Evolutionary conservation across 2,329 filamentous ascomycete species (phyloP), one percentile per base, ranked within the genome.

Genomic region (Seiridium cupressi): DNA sequence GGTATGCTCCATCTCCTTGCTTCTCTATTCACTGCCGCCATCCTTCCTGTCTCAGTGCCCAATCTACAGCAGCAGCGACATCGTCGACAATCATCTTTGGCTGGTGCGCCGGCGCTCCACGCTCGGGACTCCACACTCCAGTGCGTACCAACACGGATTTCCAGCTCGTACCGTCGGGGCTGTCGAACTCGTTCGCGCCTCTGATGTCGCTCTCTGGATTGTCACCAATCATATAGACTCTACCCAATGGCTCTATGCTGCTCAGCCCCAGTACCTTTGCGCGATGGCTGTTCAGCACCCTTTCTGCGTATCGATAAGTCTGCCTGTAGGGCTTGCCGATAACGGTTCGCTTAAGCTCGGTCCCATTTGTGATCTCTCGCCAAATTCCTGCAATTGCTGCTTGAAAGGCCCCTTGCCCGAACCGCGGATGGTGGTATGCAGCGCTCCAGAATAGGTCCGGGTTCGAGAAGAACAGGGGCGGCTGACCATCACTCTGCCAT

Each of bases 141-240:
- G 91, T 96, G 66, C 86, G 82, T 35, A 96, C 90, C 61, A 97
- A 77, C 18, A 96, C 83, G 48, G 89, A 90, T 46, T 82, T 78
- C 93, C 93, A 97, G 61, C 87, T 79, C n/a, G 87, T 90, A 7
- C 88, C 89, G 60, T 83, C 76, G 3, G 82, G 77, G 63, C 89
- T 91, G 49, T 78, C 70, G 70, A 90, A 97, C 51, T 84, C 82
- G 71, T 96, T 96, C 26, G 92, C 93, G 5, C 95, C 95, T 4
- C 86, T 81, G 65, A 99, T 97, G 73, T 99, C 95, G 66, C 90
- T 95, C 70, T 92, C 92, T 4, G 91, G 90, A 69, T 94, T 94
- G 70, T 94, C 91, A 5, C 95, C 95, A 47, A 98, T 85, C 94
- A 98, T 98, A 76, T 96, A 98, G 9, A 98, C 93, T 48, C 83